Conservation (phyloP, 257 asterid genomes). For the Nicotiana tabacum region DNA sequence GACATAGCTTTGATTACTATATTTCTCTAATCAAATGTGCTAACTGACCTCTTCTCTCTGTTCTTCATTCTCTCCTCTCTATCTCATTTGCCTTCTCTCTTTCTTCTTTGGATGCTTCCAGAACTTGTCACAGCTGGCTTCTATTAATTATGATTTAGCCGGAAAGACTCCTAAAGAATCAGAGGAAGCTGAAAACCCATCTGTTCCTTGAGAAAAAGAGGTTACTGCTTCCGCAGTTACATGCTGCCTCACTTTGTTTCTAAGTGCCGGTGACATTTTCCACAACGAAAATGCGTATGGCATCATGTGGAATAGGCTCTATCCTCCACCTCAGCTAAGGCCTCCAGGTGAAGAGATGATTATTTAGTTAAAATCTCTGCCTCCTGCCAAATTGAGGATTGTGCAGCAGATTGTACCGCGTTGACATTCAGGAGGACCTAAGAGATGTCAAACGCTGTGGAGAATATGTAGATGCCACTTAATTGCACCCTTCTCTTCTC, state of each 20-base stretch:
- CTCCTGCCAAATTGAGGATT: slow-evolving; percentile 2
- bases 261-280: neutral
- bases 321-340: slow-evolving; percentile 3
- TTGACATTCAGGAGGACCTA: neutral
- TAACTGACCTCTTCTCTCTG: neutral
- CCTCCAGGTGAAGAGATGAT: slow-evolving; percentile 7
- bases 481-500: neutral
- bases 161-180: slow-evolving; percentile 57
- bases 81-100: neutral
- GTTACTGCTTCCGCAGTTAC: neutral
- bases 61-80: neutral
- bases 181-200: slow-evolving; percentile 28
- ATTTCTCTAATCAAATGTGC: neutral
- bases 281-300: neutral
- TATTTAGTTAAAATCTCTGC: neutral
- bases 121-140: slow-evolving; percentile 88
- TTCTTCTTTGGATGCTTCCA: slow-evolving; percentile 14
- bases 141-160: slow-evolving; percentile 75
- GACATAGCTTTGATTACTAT: neutral
- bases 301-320: neutral
- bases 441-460: neutral
- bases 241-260: neutral
- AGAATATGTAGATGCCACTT: neutral
- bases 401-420: neutral
- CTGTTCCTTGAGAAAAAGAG: slow-evolving; percentile 15